phyloP scores from a whole-genome alignment of 306 rosid species.

The Cucurbita ficifolia region DNA sequence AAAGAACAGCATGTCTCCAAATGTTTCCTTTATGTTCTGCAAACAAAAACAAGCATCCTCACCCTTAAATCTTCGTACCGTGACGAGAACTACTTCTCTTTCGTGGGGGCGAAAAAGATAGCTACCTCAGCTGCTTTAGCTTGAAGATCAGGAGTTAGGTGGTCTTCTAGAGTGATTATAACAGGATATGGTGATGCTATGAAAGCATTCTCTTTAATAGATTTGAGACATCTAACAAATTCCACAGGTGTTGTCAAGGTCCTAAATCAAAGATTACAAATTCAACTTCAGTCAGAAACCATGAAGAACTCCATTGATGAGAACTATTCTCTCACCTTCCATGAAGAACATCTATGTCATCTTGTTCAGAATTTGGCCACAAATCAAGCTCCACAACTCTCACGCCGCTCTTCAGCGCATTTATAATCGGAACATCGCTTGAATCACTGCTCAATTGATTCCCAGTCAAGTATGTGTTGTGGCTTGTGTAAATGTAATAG shows the following conservation, averaged over 20 bases:
- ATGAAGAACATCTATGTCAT: constrained; percentile 63
- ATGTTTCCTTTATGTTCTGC: constrained; percentile 47
- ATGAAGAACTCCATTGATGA: neutral
- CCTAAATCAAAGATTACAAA: constrained; percentile 25
- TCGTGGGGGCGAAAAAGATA: neutral
- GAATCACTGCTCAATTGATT: constrained; percentile 94
- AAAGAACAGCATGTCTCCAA: constrained; percentile 60
- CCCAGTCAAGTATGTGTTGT: constrained; percentile 89
- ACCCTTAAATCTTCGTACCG: neutral
- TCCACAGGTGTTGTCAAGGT: constrained; percentile 82
- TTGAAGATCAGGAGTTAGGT: constrained; percentile 63
- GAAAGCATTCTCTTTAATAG: constrained; percentile 79
- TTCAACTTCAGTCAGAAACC: neutral
- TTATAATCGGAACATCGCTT: constrained; percentile 68
- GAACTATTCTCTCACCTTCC: constrained; percentile 47
- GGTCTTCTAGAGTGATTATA: constrained; percentile 79
- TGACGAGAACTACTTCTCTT: neutral
- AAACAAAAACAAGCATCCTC: constrained; percentile 5
- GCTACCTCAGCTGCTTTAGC: constrained; percentile 75
- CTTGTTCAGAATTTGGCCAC: constrained; percentile 74
- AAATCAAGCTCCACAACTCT: constrained; percentile 79
- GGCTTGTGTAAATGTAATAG: constrained; percentile 92
- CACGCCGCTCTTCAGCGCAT: constrained; percentile 55
- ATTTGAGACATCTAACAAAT: constrained; percentile 59
- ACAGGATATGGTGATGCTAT: constrained; percentile 66